Conservation (phyloP, 306 rosid species). For the Acacia acuminata region DNA sequence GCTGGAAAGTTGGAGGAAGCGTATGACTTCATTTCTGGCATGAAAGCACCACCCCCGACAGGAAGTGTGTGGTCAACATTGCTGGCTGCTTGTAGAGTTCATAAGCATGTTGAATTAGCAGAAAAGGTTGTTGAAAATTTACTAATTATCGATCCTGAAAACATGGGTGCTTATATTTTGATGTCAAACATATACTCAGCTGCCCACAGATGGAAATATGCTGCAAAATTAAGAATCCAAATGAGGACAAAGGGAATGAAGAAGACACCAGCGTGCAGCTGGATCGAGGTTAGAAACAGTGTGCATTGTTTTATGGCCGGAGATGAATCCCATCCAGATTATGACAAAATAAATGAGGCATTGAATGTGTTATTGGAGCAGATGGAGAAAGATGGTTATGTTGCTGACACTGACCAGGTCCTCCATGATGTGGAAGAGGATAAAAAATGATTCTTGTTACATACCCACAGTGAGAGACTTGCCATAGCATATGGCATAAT, state of each 20-base stretch:
- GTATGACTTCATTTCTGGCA: constrained; percentile 58
- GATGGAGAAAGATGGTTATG: constrained; percentile 50
- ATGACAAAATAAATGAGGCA: constrained; percentile 60
- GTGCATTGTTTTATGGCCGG: constrained; percentile 78
- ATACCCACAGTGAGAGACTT: constrained; percentile 80
- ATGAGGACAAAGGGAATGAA: constrained; percentile 67
- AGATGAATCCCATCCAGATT: constrained; percentile 73
- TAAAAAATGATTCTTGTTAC: constrained; percentile 59
- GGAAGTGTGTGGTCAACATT: constrained; percentile 84
- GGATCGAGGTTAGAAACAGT: constrained; percentile 77
- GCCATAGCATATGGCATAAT: constrained; percentile 88
- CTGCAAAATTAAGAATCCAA: constrained; percentile 59
- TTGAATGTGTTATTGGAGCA: constrained; percentile 61
- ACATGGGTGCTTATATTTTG: constrained; percentile 69
- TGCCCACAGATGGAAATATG: constrained; percentile 77
- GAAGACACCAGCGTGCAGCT: constrained; percentile 88
- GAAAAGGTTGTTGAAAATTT: constrained; percentile 69
- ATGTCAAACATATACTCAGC: constrained; percentile 77
- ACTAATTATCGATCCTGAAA: constrained; percentile 60
- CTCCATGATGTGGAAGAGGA: constrained; percentile 30
- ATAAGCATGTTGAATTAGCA: constrained; percentile 75
- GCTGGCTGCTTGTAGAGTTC: constrained; percentile 88
- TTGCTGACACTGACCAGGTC: background rate
- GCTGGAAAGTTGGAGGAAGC: constrained; percentile 87
- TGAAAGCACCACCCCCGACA: constrained; percentile 54